Conservation (phyloP, 192 early-diverging fungal genomes). For the Coemansia sp. region DNA sequence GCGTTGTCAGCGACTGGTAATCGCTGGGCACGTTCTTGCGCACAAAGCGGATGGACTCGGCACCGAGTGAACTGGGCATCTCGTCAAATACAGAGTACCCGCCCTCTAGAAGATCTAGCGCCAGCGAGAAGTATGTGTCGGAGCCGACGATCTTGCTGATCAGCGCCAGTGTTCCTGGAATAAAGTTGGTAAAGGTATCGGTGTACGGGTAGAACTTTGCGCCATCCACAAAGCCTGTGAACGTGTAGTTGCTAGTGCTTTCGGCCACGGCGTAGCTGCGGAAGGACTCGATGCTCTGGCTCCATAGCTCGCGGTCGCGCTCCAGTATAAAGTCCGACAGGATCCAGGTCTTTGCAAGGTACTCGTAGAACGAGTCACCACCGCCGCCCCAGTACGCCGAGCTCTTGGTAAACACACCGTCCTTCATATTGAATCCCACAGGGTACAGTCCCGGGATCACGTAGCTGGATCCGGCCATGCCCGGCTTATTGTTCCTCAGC, state of each 20-base stretch:
- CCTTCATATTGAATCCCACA: slow-evolving; percentile 33
- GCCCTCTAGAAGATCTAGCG: slow-evolving; percentile 35
- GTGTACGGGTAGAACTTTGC: slow-evolving; percentile 43
- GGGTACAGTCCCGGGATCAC: slow-evolving; percentile 44
- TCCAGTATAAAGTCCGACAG: slow-evolving; percentile 63
- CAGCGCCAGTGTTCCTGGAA: slow-evolving; percentile 48
- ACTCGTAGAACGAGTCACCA: slow-evolving; percentile 96
- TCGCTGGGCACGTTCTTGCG: slow-evolving; percentile 44
- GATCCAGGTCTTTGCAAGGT: slow-evolving; percentile 84
- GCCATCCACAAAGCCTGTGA: slow-evolving; percentile 46
- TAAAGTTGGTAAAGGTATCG: slow-evolving; percentile 52
- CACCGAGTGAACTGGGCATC: slow-evolving; percentile 44
- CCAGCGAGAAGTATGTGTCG: slow-evolving; percentile 42
- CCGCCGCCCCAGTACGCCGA: slow-evolving; percentile 69
- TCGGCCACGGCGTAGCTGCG: slow-evolving; percentile 30
- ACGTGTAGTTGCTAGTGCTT: slow-evolving; percentile 32
- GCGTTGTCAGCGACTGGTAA: slow-evolving; percentile 12
- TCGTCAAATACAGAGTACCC: slow-evolving; percentile 40
- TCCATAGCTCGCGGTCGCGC: slow-evolving; percentile 52
- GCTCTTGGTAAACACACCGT: slow-evolving; percentile 30
- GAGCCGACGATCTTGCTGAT: slow-evolving; percentile 47
- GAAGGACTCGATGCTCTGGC: slow-evolving; percentile 47
- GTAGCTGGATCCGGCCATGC: slow-evolving; percentile 31
- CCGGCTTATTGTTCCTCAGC: slow-evolving; percentile 28
- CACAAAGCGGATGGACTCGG: slow-evolving; percentile 49